Base-by-base conservation (phyloP, 805 yeast genomes). In the Candida pseudoglaebosa region DNA sequence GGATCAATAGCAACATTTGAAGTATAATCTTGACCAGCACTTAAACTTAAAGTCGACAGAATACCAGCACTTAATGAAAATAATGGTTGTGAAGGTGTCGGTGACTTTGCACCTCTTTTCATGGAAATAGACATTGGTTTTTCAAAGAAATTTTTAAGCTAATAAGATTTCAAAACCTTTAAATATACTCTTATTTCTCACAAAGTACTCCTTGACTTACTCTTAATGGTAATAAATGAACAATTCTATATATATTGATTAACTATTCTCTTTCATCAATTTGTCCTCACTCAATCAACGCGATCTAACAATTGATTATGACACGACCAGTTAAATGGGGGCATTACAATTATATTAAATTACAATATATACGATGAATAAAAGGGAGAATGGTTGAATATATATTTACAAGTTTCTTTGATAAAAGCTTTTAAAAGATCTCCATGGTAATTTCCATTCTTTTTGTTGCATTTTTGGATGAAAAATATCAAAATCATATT, bases 371-470 rank as follows among this genome's bases (percentile, higher is more conserved):
- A n/a, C n/a, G n/a, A 22, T 22, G 12, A 8, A 12, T 22, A 22
- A 8, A 22, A 8, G 26, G 26, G 26, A 17, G 20, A 10, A 17
- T 16, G n/a, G 8, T 18, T 5, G 7, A 12, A 34, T 31, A 32
- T 20, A 4, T 13, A 16, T 7, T 41, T 46, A 73, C 16, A 75
- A 54, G 16, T 36, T 47, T 37, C 78, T 59, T 36, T 47, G 54
- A 41, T 61, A 61, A 52, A 75, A 79, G 34, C 66, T 61, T 43
- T 64, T 58, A 60, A 75, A 82, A 5, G 80, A 64, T 14, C 71
- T 65, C 76, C 78, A 81, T 7, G 87, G 81, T 35, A 82, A 59
- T 42, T 77, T 65, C 88, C 88, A 83, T 47, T 80, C 86, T 42
- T 71, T 67, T 38, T 62, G 65, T 21, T 61, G 61, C 33, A 79